phyloP scores from a whole-genome alignment of 352 stramenopile species.

The Albugo candida region DNA sequence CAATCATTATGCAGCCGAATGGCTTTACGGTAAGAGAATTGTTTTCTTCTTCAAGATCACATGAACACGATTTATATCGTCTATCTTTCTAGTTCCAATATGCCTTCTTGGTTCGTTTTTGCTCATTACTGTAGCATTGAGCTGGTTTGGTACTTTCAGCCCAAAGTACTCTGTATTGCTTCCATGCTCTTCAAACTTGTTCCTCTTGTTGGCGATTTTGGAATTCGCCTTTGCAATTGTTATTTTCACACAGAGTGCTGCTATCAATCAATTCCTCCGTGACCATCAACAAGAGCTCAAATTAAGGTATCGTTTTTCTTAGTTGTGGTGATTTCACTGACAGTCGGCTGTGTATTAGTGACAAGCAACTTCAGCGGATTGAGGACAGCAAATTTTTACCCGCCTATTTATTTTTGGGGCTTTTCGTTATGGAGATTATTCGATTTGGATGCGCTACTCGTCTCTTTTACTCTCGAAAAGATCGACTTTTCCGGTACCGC shows the following conservation, averaged over 20 bases:
- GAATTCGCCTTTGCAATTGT: slow-evolving; percentile 40
- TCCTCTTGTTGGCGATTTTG: slow-evolving; percentile 35
- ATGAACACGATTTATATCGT: background rate
- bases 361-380: slow-evolving; percentile 29
- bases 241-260: slow-evolving; percentile 38
- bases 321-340: background rate
- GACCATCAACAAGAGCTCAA: slow-evolving; percentile 46
- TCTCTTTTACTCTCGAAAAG: slow-evolving; percentile 19
- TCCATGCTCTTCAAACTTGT: slow-evolving; percentile 32
- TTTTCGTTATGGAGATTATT: slow-evolving; percentile 48
- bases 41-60: background rate
- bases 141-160: slow-evolving; percentile 40
- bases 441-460: slow-evolving; percentile 51
- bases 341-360: slow-evolving; percentile 9
- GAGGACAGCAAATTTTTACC: slow-evolving; percentile 48
- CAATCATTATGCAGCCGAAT: slow-evolving; percentile 43
- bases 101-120: slow-evolving; percentile 26
- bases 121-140: slow-evolving; percentile 25
- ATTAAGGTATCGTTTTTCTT: slow-evolving; percentile 15
- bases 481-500: slow-evolving; percentile 35
- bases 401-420: slow-evolving; percentile 30
- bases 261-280: slow-evolving; percentile 36
- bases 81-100: slow-evolving; percentile 16
- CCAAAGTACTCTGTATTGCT: slow-evolving; percentile 23
- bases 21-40: slow-evolving; percentile 28